phyloP scores from a whole-genome alignment of 2,329 filamentous ascomycete genomes.

The Neophaeococcomyces aloes region DNA sequence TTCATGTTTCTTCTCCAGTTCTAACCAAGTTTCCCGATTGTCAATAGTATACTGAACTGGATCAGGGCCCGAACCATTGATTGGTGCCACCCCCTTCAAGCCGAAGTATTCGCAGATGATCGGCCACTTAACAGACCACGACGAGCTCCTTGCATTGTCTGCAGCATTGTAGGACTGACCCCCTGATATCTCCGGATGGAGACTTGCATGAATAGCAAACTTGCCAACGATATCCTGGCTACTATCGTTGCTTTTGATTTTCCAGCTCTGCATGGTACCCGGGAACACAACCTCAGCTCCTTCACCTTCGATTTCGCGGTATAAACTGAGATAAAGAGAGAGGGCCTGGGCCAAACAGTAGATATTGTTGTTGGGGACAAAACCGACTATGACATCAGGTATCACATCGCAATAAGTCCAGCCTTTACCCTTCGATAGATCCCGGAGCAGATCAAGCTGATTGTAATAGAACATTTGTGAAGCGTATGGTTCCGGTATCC shows the following conservation, averaged over 20 bases:
- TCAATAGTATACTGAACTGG: conserved; percentile 18
- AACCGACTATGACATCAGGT: conserved; percentile 26
- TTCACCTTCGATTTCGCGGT: conserved; percentile 21
- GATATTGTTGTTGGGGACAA: conserved; percentile 24
- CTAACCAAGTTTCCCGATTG: conserved; percentile 15
- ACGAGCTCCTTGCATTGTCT: conserved; percentile 21
- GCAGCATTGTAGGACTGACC: conserved; percentile 24
- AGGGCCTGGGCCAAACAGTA: conserved; percentile 25
- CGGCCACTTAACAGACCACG: conserved; percentile 24
- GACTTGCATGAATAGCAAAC: conserved; percentile 24
- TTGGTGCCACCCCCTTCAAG: conserved; percentile 22
- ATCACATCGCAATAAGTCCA: conserved; percentile 31
- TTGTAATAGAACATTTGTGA: conserved; percentile 27
- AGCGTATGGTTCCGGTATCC: conserved; percentile 23
- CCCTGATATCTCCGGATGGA: conserved; percentile 21
- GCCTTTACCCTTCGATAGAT: conserved; percentile 20
- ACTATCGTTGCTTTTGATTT: conserved; percentile 22
- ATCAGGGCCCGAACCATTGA: conserved; percentile 10
- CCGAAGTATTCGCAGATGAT: conserved; percentile 25
- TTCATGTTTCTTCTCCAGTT: conserved; percentile 12
- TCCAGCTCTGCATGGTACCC: conserved; percentile 18
- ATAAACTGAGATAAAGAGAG: conserved; percentile 26
- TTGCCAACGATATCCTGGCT: conserved; percentile 23
- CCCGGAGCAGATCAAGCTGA: conserved; percentile 20
- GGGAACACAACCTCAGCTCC: conserved; percentile 23